Evolutionary conservation across 1,284 basidiomycete genomes (phyloP).

Genomic region (Microbotryum silenes-acaulis): DNA sequence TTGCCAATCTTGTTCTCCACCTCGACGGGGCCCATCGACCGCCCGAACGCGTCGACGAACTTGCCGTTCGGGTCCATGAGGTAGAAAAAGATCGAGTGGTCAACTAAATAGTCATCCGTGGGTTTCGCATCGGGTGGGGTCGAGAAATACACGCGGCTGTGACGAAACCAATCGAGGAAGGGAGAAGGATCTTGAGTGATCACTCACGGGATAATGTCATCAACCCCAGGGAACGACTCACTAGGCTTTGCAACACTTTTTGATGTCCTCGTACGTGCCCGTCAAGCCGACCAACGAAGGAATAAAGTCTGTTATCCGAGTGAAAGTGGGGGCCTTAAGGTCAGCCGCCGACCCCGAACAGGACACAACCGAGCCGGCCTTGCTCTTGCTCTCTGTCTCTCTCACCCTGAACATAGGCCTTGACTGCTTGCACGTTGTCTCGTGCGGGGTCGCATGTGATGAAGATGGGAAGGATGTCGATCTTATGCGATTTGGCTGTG

Average conservation of each 20-base stretch:
- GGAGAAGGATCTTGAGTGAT: not conserved
- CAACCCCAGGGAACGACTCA: constrained; percentile 4
- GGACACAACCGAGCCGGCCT: not conserved
- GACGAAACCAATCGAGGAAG: not conserved
- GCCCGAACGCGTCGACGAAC: constrained; percentile 96
- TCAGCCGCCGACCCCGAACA: not conserved
- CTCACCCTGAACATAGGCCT: constrained; percentile 48
- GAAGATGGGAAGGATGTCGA: constrained; percentile 72
- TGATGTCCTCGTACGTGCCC: constrained; percentile 77
- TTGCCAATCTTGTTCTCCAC: constrained; percentile 51
- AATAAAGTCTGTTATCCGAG: constrained; percentile 65
- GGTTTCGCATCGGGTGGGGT: constrained; percentile 76
- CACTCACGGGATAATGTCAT: not conserved
- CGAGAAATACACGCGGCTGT: constrained; percentile 85
- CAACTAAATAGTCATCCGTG: constrained; percentile 83
- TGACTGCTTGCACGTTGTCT: constrained; percentile 58
- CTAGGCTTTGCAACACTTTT: constrained; percentile 85
- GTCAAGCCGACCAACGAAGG: constrained; percentile 80
- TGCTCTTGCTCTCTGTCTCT: not conserved
- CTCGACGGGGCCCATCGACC: constrained; percentile 63
- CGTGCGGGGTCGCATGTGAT: constrained; percentile 93
- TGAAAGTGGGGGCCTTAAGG: not conserved
- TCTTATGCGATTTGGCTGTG: constrained; percentile 53
- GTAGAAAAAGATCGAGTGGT: constrained; percentile 70
- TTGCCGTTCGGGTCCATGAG: constrained; percentile 92